Base-by-base conservation (phyloP, 2,329 filamentous ascomycete genomes). In the Colletotrichum sp. region DNA sequence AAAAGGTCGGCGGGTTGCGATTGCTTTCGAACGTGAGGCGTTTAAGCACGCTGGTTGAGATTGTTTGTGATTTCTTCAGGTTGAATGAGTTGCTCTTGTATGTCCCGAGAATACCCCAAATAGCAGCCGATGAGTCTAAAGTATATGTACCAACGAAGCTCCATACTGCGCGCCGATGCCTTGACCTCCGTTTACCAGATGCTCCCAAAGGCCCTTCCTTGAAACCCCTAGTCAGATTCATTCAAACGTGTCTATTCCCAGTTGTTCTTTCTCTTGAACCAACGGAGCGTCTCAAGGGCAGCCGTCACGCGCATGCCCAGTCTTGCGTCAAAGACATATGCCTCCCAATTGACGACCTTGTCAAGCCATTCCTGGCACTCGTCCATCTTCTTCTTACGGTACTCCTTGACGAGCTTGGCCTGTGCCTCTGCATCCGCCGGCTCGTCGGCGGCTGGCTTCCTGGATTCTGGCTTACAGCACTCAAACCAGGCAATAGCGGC, bases 401-500 rank as follows among this genome's bases (percentile, higher is more conserved):
- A 88, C 6, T 79, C 83, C 0, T 84, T 82, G 0, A 84, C 77
- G 8, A 84, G 82, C 25, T 84, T 80, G 16, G 58, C 56, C 34
- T 69, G 55, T 9, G 74, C 71, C 12, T 76, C 77, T 10, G 48
- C 75, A 9, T 74, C 76, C 27, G 69, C 12, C 12, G 75, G 65
- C 78, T 92, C 89, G 78, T 71, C 68, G 6, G 25, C 48, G 18
- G 78, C 78, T 12, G 80, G 77, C 22, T 77, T 70, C 10, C 78
- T 68, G 6, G 78, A 78, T 77, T 79, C 80, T 1, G 86, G 83
- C 34, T 85, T 82, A 78, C 86, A 89, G 68, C 87, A 89, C 80
- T 96, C 94, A 73, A 90, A 89, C 96, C 96, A 99, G 2, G 93
- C 87, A 70, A 95, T 91, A 9, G 94, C 95, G 0, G 93, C 96